A percentile compares a stretch with the other conserved stretches of the same genome.
Conservation (phyloP, 345 rosid species). For the Eucalyptus polybractea region DNA sequence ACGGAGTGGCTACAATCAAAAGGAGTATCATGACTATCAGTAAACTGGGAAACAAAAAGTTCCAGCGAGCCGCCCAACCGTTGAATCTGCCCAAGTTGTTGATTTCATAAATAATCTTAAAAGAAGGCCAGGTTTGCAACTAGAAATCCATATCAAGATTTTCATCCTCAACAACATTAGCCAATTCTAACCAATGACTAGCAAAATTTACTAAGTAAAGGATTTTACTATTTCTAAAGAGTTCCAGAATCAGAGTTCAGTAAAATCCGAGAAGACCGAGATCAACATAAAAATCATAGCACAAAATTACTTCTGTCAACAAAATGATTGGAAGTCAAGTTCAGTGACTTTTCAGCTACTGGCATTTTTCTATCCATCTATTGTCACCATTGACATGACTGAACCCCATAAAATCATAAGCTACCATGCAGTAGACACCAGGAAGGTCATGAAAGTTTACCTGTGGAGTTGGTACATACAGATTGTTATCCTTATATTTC, state of each 20-base stretch:
- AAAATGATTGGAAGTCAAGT: background rate
- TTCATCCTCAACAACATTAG: background rate
- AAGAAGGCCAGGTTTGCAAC: background rate
- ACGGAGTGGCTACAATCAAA: background rate
- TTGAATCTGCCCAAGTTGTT: background rate
- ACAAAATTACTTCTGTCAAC: background rate
- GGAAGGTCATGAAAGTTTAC: slow-evolving; percentile 11
- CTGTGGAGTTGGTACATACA: slow-evolving; percentile 81
- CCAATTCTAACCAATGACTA: background rate
- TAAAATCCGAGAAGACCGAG: background rate
- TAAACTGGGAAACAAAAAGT: background rate
- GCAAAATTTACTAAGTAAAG: background rate
- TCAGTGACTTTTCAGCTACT: background rate
- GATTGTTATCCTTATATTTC: slow-evolving; percentile 73
- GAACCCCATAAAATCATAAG: background rate
- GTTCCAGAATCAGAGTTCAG: background rate
- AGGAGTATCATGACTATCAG: background rate
- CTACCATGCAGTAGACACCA: background rate
- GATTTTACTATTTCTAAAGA: background rate
- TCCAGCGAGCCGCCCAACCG: background rate
- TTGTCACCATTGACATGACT: background rate
- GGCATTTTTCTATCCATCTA: background rate
- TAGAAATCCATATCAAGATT: background rate
- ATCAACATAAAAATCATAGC: background rate
- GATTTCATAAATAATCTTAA: background rate